These are phyloP conservation scores for Pleurozium schreberi DNA, from an alignment of 225 moss, liverwort and hornwort species.

Conservation along the genomic window DNA sequence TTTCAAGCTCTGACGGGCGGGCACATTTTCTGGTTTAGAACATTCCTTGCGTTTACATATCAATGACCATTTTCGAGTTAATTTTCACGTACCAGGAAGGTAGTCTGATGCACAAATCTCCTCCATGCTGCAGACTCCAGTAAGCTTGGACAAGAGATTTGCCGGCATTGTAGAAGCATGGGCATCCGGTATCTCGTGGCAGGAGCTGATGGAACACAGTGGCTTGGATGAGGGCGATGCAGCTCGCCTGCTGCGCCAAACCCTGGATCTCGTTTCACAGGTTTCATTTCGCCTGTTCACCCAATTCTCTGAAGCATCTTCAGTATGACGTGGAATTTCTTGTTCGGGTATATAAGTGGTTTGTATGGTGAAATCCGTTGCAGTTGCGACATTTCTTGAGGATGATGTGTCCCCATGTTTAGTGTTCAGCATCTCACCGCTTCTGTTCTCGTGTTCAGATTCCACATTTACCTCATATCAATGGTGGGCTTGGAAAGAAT, in stretches of 20 bases:
- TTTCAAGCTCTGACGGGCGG: not conserved
- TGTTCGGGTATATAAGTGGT: not conserved
- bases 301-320: not conserved
- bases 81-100: not conserved
- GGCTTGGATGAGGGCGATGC: slow-evolving; percentile 88
- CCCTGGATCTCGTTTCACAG: slow-evolving; percentile 77
- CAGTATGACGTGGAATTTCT: not conserved
- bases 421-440: not conserved
- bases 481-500: slow-evolving; percentile 33
- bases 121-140: slow-evolving; percentile 27
- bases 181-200: slow-evolving; percentile 82
- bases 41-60: not conserved
- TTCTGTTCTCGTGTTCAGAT: slow-evolving; percentile 25
- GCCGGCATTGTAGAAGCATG: slow-evolving; percentile 81
- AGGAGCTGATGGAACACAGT: slow-evolving; percentile 54
- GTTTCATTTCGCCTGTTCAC: not conserved
- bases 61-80: not conserved
- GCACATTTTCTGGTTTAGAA: not conserved
- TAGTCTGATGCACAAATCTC: not conserved
- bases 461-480: slow-evolving; percentile 59
- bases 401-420: not conserved
- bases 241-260: slow-evolving; percentile 64
- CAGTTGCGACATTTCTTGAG: not conserved
- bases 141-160: slow-evolving; percentile 53
- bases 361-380: not conserved